Percentiles rank a stretch among this genome's conserved stretches.
These are phyloP conservation scores for Linum trigynum DNA, from an alignment of 345 rosid species.

Conservation along the genomic window DNA sequence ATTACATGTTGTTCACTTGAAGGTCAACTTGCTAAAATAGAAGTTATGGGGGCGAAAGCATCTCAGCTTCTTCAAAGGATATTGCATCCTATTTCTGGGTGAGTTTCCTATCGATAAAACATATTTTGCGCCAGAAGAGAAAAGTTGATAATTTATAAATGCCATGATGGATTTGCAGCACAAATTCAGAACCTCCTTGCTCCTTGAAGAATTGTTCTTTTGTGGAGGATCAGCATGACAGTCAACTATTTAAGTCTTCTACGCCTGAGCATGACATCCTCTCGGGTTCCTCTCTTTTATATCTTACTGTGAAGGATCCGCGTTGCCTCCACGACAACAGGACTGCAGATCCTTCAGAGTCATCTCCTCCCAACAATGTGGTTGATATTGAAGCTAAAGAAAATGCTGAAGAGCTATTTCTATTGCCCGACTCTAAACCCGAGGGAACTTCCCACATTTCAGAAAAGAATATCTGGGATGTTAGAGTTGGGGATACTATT, in stretches of 20 bases:
- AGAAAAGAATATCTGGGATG: conserved; percentile 51
- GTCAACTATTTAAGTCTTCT: conserved; percentile 15
- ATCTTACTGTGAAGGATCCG: conserved; percentile 52
- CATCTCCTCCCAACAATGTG: conserved; percentile 15
- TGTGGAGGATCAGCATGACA: conserved; percentile 19
- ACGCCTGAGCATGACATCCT: conserved; percentile 26
- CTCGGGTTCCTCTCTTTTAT: conserved; percentile 32
- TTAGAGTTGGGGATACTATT: conserved; percentile 27
- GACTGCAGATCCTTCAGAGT: conserved; percentile 19
- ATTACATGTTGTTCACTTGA: conserved; percentile 60
- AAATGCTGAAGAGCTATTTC: conserved; percentile 12
- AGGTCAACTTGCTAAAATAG: conserved; percentile 70
- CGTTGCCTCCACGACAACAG: conserved; percentile 28
- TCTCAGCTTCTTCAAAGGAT: conserved; percentile 56
- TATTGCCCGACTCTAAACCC: conserved; percentile 17
- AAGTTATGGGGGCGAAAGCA: conserved; percentile 63
- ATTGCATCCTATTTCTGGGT: conserved; percentile 43
- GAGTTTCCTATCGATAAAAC: conserved; percentile 20
- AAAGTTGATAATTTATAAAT: conserved; percentile 9
- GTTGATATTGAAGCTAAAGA: conserved; percentile 23
- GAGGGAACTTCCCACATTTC: conserved; percentile 13
- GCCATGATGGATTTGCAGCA: conserved; percentile 31
- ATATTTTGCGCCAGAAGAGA: conserved; percentile 7
- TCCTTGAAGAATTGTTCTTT: conserved; percentile 31
- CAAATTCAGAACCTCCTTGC: conserved; percentile 20